Evolutionary conservation across 805 yeast genomes (phyloP), one percentile per base, ranked within the genome.

Genomic region (Schwanniomyces occidentalis): DNA sequence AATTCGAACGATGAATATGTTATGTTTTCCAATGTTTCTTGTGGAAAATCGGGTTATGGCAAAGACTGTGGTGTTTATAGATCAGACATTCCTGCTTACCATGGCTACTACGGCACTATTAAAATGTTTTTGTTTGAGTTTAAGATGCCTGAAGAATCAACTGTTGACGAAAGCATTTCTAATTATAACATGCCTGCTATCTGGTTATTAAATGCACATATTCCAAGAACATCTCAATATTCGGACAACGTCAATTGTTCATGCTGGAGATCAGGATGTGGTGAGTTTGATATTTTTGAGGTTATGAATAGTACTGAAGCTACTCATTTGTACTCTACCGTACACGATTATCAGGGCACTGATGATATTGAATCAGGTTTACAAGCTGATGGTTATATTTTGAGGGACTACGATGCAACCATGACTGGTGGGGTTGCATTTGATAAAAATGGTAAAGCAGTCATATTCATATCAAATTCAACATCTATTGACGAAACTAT

Each of bases 231-330:
- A 13, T 64, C 89, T 3, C 89, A 83, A 58, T 83, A 82, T 53
- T 78, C 82, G 30, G 41, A 61, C 4, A 77, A 76, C 45, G 62
- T 65, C 23, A 78, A 76, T 52, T 83, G 89, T 58, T 81, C 88
- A 5, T 80, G 88, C 51, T 83, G 90, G 90, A 66, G 74, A 28
- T 71, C 82, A 18, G 91, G 90, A 8, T 81, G 89, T 60, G 89
- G 90, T 55, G 89, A 83, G 58, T 81, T 78, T 47, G 91, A 83
- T 59, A 74, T 82, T 46, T 83, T 83, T 53, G 91, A 84, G 63
- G 80, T 78, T 25, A 73, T 80, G 78, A 83, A 83, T 59, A 60
- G 64, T 37, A 77, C 87, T 10, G 76, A 76, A 44, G 56, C 74
- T 16, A 58, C 57, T 32, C 70, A 79, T 38, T 68, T 84, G 46